Evolutionary conservation across 345 rosid genomes (phyloP).

Genomic region (Orychophragmus violaceus): DNA sequence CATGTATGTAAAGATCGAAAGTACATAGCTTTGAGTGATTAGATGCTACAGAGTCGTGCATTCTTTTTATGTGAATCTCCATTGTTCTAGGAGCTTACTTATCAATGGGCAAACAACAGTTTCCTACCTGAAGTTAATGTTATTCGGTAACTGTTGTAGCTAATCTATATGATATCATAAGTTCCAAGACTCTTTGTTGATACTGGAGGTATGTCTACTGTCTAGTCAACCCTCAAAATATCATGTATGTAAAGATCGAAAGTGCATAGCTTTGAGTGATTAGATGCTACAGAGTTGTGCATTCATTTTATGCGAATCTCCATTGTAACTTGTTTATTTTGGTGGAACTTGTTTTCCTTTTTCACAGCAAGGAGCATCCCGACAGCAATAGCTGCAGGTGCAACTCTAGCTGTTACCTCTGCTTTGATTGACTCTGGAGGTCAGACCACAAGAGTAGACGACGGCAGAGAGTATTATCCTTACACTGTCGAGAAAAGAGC

Average conservation of each 20-base stretch:
- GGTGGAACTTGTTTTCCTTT: background rate
- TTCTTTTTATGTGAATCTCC: background rate
- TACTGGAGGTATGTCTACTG: background rate
- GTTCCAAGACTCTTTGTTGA: background rate
- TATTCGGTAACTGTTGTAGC: background rate
- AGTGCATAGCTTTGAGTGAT: background rate
- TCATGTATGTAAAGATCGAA: background rate
- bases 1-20: background rate
- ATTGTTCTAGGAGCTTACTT: slow-evolving; percentile 11
- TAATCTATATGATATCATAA: background rate
- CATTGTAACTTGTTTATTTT: background rate
- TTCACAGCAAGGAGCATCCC: slow-evolving; percentile 71
- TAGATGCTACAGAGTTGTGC: background rate
- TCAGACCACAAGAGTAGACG: slow-evolving; percentile 86
- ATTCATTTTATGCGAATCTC: background rate
- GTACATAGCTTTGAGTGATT: background rate
- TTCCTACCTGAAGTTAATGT: no score
- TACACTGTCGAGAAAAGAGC: slow-evolving; percentile 85
- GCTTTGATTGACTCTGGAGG: slow-evolving; percentile 79
- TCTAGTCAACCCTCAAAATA: background rate
- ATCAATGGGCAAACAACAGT: background rate
- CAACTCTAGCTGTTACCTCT: slow-evolving; percentile 84
- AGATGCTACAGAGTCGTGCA: background rate
- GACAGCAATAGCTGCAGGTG: slow-evolving; percentile 82
- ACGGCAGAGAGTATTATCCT: slow-evolving; percentile 86